Evolutionary conservation across 1,139 yeast species (phyloP).

Genomic region (Diutina catenulata): DNA sequence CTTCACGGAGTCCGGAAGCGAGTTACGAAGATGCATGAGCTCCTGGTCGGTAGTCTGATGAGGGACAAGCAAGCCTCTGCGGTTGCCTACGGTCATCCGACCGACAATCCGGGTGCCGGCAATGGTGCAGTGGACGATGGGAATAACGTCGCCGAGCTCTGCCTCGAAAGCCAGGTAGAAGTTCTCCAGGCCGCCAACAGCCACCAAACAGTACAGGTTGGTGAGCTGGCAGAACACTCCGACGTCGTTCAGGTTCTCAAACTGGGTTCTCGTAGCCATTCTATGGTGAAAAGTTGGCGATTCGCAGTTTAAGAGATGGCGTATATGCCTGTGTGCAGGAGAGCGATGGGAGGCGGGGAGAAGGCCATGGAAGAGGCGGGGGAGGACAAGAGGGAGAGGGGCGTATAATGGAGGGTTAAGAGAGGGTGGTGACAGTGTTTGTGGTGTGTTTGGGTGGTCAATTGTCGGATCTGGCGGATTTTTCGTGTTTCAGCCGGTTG

Average conservation of each 20-base stretch:
- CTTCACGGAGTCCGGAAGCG: conserved; percentile 91
- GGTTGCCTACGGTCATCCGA: conserved; percentile 97
- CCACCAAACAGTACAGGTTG: conserved; percentile 90
- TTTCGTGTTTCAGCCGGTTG: too few relatives aligned
- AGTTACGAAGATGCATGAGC: conserved; percentile 92
- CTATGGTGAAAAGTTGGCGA: neutral
- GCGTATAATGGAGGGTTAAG: too few relatives aligned
- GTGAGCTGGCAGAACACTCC: conserved; percentile 97
- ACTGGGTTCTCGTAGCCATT: conserved; percentile 49
- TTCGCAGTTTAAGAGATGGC: too few relatives aligned
- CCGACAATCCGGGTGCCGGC: conserved; percentile 98
- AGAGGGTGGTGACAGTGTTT: too few relatives aligned
- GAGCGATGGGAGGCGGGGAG: too few relatives aligned
- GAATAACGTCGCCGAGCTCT: conserved; percentile 91
- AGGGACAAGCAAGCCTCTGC: conserved; percentile 94
- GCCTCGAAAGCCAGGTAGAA: conserved; percentile 97
- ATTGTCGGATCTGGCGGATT: too few relatives aligned
- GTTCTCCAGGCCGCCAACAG: conserved; percentile 97
- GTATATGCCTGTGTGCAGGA: too few relatives aligned
- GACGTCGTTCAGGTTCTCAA: conserved; percentile 96
- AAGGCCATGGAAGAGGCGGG: too few relatives aligned
- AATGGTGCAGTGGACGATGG: conserved; percentile 93
- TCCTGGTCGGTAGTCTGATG: conserved; percentile 99
- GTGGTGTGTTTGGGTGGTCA: too few relatives aligned
- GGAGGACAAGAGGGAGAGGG: too few relatives aligned